A percentile compares a stretch with the other conserved stretches of the same genome.
Conservation (phyloP, 2,329 filamentous ascomycete genomes). For the Penicillium sp. region DNA sequence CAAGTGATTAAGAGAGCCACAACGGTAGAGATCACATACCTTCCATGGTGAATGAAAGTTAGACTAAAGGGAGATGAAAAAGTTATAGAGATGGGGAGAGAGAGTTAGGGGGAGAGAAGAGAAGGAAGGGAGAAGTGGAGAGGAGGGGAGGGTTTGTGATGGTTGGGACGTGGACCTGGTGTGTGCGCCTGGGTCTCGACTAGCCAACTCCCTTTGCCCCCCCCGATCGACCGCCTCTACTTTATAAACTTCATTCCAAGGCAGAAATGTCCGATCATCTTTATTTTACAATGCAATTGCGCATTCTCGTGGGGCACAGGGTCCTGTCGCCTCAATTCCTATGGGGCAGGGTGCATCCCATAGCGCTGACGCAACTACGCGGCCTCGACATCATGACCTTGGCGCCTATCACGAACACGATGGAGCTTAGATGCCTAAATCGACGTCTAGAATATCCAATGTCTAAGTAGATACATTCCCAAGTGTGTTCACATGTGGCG, state of each 20-base stretch:
- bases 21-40: conserved; percentile 53
- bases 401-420: background rate
- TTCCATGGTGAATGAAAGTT: conserved; percentile 57
- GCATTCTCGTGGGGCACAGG: background rate
- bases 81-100: conserved; percentile 13
- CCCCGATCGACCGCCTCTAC: conserved; percentile 8
- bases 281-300: conserved; percentile 4
- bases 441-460: background rate
- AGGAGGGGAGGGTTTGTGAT: conserved; percentile 26
- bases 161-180: conserved; percentile 25
- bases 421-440: background rate
- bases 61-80: conserved; percentile 34
- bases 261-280: conserved; percentile 1
- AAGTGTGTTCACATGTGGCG: conserved; percentile 8
- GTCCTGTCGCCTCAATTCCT: background rate
- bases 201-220: background rate
- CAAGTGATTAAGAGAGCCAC: conserved; percentile 31
- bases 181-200: conserved; percentile 18
- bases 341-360: background rate
- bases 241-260: conserved; percentile 3
- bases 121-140: conserved; percentile 20
- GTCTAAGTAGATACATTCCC: background rate
- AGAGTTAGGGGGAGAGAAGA: conserved; percentile 10
- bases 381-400: background rate
- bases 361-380: background rate